These are phyloP conservation scores for Laguncularia racemosa DNA, from an alignment of 345 rosid species.

Conservation along the genomic window DNA sequence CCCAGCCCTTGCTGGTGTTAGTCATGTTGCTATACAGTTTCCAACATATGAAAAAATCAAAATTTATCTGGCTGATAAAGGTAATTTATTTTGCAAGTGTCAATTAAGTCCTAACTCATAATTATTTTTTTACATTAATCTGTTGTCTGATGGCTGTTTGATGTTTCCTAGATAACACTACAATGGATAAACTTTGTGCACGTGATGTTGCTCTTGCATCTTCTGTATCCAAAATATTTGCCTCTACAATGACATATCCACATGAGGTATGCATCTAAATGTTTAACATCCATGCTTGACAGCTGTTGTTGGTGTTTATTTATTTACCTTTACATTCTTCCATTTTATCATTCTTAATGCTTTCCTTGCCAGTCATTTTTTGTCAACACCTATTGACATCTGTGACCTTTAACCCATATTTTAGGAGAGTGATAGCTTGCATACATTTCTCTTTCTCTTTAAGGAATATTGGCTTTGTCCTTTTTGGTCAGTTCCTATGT, in stretches of 20 bases:
- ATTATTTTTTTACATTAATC: no score
- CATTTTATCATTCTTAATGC: no score
- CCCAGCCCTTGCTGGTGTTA: constrained; percentile 81
- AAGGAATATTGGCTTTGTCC: no score
- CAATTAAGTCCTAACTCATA: neutral
- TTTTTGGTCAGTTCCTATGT: no score
- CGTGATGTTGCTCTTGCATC: constrained; percentile 85
- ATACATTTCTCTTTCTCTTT: no score
- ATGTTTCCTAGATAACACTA: constrained; percentile 37
- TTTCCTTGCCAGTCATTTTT: no score
- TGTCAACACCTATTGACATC: no score
- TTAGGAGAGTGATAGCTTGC: no score
- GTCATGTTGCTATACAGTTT: constrained; percentile 94
- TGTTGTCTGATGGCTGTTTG: no score
- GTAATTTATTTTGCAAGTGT: constrained; percentile 18
- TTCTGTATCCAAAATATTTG: constrained; percentile 80
- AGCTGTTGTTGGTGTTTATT: no score
- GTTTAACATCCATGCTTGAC: neutral
- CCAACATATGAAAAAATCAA: constrained; percentile 74
- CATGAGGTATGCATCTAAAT: constrained; percentile 53
- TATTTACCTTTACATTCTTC: no score
- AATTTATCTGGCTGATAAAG: constrained; percentile 51
- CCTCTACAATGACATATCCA: constrained; percentile 86
- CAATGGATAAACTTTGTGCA: constrained; percentile 61
- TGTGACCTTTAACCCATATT: no score